Conservation (phyloP, 2,329 filamentous ascomycete genomes). For the Ceratocystis cubensis region DNA sequence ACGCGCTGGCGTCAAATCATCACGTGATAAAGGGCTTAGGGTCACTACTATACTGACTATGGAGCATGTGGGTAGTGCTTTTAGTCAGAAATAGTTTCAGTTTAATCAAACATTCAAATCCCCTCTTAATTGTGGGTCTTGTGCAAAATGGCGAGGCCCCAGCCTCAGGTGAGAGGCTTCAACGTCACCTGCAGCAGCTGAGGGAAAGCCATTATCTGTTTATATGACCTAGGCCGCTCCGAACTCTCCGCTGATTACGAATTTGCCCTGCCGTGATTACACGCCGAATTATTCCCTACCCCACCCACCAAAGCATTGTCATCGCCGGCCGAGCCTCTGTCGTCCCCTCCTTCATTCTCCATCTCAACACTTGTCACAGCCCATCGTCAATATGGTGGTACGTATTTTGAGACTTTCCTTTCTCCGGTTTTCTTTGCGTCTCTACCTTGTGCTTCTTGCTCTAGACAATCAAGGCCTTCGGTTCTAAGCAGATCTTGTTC, state of each 20-base stretch:
- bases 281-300: neutral
- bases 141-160: neutral
- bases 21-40: too few species aligned
- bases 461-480: neutral
- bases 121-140: neutral
- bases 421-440: neutral
- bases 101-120: neutral
- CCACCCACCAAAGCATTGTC: neutral
- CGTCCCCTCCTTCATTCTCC: neutral
- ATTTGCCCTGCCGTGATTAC: neutral
- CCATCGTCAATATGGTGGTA: constrained; percentile 28
- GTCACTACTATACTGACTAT: too few species aligned
- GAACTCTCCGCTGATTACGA: too few species aligned
- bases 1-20: too few species aligned
- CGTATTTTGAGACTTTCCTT: constrained; percentile 21
- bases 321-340: neutral
- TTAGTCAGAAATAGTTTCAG: neutral
- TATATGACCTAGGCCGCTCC: too few species aligned
- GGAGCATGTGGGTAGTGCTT: neutral
- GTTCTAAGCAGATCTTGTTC: constrained; percentile 11
- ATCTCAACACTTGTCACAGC: neutral
- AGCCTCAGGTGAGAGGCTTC: neutral
- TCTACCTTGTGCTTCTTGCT: neutral
- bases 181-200: neutral
- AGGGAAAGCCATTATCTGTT: neutral